Evolutionary conservation across 1,284 basidiomycete genomes (phyloP), one percentile per base, ranked within the genome.

Genomic region (Cystobasidium sp.): DNA sequence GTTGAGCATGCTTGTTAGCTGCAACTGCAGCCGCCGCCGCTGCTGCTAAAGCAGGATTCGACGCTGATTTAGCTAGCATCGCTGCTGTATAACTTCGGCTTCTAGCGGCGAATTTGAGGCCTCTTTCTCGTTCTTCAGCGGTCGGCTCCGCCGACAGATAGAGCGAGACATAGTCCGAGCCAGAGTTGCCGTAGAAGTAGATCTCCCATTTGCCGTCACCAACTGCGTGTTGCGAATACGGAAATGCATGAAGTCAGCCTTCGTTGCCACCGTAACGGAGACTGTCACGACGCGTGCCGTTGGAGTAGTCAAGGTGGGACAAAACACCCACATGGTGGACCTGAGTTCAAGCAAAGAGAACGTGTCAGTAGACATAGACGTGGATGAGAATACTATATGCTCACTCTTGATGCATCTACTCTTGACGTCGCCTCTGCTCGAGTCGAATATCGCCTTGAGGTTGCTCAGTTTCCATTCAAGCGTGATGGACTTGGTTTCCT

Each of bases 351-450:
- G 37, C n/a, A 18, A 47, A 16, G 44, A 6, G 16, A 41, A 14
- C 12, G 10, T n/a, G 12, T 24, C 39, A 75, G n/a, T 12, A 31
- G 7, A 7, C 18, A 7, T 14, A 62, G 16, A 44, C 14, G 18
- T 14, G 3, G 18, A 16, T n/a, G 14, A n/a, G 41, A 5, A 37
- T n/a, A 31, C 22, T 49, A 5, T 31, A 31, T 70, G 66, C 14
- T 56, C 64, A 22, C 78, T 80, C 77, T 82, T 82, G 79, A 83
- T 79, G 56, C 82, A 83, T 61, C 81, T 82, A 43, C 78, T 80
- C 79, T 84, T 84, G n/a, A 75, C 62, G 12, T 83, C 81, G 22
- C 79, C 78, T 67, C 80, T 80, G 18, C 81, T 81, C 14, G 78
- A 77, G 53, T 83, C 82, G 63, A 84, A 84, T 20, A 83, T 76